These are phyloP conservation scores for Brassica hybrid DNA, from an alignment of 441 rosid species.

Conservation along the genomic window DNA sequence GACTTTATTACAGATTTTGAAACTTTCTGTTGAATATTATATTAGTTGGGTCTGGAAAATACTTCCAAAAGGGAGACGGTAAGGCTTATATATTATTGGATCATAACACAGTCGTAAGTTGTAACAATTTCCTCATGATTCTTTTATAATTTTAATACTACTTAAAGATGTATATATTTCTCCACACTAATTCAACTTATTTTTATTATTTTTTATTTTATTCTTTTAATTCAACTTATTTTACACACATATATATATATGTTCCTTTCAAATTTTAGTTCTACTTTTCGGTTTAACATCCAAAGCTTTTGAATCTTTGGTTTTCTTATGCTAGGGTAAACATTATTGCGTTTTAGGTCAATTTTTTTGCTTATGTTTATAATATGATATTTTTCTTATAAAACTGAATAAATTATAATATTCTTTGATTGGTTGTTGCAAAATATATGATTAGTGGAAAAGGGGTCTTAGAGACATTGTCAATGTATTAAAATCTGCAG, in stretches of 20 bases:
- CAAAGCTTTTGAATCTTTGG: neutral
- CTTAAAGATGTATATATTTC: neutral
- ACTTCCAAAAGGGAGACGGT: neutral
- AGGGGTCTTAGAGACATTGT: neutral
- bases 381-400: neutral
- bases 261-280: neutral
- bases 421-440: slow-evolving; percentile 23
- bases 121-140: neutral
- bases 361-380: neutral
- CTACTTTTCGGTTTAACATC: neutral
- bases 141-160: no score
- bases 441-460: neutral
- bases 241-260: neutral
- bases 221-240: no score
- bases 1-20: neutral
- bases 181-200: neutral
- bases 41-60: slow-evolving; percentile 2
- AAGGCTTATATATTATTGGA: neutral
- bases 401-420: neutral
- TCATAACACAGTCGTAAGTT: neutral
- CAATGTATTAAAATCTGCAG: slow-evolving; percentile 3
- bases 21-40: no score
- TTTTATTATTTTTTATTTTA: no score
- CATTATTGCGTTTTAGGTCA: neutral
- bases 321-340: neutral